phyloP scores from a whole-genome alignment of 192 early-diverging fungal species.

The Coemansia sp. region DNA sequence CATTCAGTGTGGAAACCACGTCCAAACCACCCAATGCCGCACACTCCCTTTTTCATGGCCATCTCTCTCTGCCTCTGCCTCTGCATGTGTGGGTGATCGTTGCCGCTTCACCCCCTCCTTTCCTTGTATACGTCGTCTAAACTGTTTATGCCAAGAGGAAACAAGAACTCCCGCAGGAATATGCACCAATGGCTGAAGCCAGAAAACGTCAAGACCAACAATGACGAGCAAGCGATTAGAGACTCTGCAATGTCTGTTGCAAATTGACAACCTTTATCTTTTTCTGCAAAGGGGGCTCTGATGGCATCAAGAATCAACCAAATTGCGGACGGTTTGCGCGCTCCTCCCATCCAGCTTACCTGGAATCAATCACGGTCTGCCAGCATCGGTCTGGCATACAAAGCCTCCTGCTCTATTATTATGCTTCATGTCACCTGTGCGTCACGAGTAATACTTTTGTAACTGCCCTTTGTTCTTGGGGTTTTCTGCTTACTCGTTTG shows the following conservation, averaged over 20 bases:
- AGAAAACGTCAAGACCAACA: neutral
- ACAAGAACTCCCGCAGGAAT: neutral
- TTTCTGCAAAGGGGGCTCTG: neutral
- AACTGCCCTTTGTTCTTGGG: neutral
- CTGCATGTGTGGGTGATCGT: neutral
- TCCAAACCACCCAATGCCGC: neutral
- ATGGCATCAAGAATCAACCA: neutral
- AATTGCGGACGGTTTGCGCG: neutral
- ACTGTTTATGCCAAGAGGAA: neutral
- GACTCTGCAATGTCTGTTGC: neutral
- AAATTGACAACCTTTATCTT: constrained; percentile 7
- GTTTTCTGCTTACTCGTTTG: neutral
- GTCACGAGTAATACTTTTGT: neutral
- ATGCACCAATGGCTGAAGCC: neutral
- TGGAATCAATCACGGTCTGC: neutral
- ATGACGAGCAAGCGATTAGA: neutral
- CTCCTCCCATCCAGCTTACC: neutral
- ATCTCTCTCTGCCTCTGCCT: neutral
- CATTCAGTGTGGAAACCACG: neutral
- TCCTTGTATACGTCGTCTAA: neutral
- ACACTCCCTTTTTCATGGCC: neutral
- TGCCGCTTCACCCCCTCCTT: too few species aligned
- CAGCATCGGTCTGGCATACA: neutral
- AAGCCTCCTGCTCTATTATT: neutral
- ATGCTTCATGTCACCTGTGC: neutral